Evolutionary conservation across 352 stramenopile genomes (phyloP), one percentile per base, ranked within the genome.

Genomic region (Phytophthora aleatoria): DNA sequence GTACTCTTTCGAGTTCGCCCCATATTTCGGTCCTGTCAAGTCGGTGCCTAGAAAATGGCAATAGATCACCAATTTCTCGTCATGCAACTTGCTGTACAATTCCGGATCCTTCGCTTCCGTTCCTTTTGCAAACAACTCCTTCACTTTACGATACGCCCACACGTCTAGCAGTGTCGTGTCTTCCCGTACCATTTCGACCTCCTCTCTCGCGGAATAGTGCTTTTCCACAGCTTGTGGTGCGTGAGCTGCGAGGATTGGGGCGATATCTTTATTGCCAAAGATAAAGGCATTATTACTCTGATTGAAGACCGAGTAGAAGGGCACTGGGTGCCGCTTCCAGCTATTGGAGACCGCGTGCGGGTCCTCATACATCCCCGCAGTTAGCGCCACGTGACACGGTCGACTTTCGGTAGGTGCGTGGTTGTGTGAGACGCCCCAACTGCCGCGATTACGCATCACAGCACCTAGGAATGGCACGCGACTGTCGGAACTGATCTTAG

Each of bases 251-350:
- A 95, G 82, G 75, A 94, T 94, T 44, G 85, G 87, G 15, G 88
- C 86, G 38, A 95, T 91, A 39, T 95, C 87, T 16, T 83, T 83
- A 61, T 85, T 94, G 12, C 85, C 87, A 59, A 87, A 91, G 27
- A 94, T 73, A 64, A 88, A 94, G 31, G 84, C 60, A 49, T 70
- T 74, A 12, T 48, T 68, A 54, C 83, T 93, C 69, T 94, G 85
- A 61, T 94, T 94, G 55, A 94, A 94, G 31, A 95, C 71, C 60
- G 86, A 93, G 68, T 95, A 85, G 52, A 94, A 95, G 13, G 92
- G 80, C 26, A 93, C 81, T 7, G 85, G 87, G 49, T 95, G 92
- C 48, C 87, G 81, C 60, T 91, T 87, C 85, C 85, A 95, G 48
- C 76, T 81, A 44, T 86, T 87, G 13, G 77, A 91, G 31, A 95